A percentile compares a stretch with the other conserved stretches of the same genome.
These are phyloP conservation scores for Coffea humblotiana DNA, from an alignment of 305 asterid species.

Conservation along the genomic window DNA sequence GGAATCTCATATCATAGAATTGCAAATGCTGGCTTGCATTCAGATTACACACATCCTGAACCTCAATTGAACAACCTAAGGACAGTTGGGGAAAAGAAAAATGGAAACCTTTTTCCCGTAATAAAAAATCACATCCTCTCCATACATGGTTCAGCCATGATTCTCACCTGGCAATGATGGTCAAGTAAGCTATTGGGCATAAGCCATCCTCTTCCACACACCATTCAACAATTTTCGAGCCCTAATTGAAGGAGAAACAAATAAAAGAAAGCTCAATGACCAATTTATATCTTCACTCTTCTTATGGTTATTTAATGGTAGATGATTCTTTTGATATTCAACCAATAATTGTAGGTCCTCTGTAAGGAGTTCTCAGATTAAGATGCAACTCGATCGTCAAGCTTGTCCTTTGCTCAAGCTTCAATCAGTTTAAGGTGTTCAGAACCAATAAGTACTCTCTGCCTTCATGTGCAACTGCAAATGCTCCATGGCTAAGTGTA, in stretches of 20 bases:
- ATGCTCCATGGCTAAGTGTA: conserved; percentile 44
- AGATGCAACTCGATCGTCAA: not conserved
- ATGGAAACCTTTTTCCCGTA: not conserved
- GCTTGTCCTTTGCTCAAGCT: conserved; percentile 18
- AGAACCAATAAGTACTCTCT: conserved; percentile 28
- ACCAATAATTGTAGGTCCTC: not conserved
- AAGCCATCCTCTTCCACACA: not conserved
- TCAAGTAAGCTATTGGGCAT: not conserved
- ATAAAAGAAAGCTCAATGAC: not conserved
- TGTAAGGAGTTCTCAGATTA: not conserved
- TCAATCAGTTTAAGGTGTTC: conserved; percentile 35
- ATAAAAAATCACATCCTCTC: not conserved
- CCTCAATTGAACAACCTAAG: not conserved
- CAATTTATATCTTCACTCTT: not conserved
- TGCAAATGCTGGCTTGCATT: not conserved
- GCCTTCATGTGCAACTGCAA: conserved; percentile 63
- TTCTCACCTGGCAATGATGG: not conserved
- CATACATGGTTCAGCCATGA: not conserved
- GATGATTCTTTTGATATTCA: not conserved
- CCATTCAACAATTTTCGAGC: not conserved
- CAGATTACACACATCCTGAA: not conserved
- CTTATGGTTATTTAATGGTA: not conserved
- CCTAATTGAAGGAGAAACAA: not conserved
- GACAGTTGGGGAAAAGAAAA: not conserved
- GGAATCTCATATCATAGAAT: not conserved